phyloP scores from a whole-genome alignment of 768 basidiomycete species.

The Tulasnella sp. region DNA sequence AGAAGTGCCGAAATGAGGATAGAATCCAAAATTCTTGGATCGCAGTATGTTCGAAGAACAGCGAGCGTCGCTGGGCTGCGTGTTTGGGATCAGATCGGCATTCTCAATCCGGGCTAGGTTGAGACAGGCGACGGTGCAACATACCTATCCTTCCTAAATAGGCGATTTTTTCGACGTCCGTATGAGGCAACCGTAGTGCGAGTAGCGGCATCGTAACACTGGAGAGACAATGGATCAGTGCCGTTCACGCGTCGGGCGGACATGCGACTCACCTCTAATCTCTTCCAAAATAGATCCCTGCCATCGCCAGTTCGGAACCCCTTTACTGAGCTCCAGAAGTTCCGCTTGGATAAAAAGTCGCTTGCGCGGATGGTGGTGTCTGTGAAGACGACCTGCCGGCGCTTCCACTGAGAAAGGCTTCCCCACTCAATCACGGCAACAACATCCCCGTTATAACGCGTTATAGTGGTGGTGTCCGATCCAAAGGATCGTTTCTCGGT shows the following conservation, averaged over 20 bases:
- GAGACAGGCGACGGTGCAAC: neutral
- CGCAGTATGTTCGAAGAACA: neutral
- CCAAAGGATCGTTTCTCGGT: neutral
- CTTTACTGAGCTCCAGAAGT: neutral
- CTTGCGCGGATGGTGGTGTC: neutral
- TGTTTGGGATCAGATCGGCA: neutral
- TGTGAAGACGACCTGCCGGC: neutral
- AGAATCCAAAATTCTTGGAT: neutral
- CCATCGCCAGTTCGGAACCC: neutral
- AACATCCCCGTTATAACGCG: neutral
- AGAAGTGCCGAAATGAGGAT: neutral
- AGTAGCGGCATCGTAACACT: neutral
- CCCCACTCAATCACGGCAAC: neutral
- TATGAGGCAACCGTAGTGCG: neutral
- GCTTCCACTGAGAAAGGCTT: constrained; percentile 1
- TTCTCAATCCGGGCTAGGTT: neutral
- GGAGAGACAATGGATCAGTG: neutral
- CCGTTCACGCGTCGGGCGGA: neutral
- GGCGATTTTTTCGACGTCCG: neutral
- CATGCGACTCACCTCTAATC: neutral
- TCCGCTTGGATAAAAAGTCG: neutral
- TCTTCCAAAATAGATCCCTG: neutral
- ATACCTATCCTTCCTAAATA: neutral
- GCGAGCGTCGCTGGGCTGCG: neutral
- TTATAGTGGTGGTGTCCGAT: neutral